Conservation (phyloP, 1,139 yeast genomes). For the Saccharomyces hybrid region DNA sequence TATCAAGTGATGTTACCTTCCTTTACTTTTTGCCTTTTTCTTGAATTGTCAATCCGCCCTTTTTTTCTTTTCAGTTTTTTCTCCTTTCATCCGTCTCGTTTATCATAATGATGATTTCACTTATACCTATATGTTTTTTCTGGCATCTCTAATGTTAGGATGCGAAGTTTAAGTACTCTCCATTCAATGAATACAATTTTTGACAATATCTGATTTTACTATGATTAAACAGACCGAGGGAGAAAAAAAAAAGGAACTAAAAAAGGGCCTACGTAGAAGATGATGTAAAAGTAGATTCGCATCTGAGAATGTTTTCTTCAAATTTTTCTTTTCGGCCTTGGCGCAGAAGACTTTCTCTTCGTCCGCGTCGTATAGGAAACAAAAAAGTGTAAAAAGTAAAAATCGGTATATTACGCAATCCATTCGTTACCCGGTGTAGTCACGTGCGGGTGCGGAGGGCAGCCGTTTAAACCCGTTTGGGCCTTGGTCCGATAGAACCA, state of each 20-base stretch:
- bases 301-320: background rate
- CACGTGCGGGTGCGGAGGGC: background rate
- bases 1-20: background rate
- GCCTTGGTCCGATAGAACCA: background rate
- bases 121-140: slow-evolving; percentile 22
- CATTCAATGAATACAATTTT: slow-evolving; percentile 31
- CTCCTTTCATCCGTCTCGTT: background rate
- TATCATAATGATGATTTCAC: slow-evolving; percentile 23
- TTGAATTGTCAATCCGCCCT: slow-evolving; percentile 1
- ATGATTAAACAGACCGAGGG: background rate
- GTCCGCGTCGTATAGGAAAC: background rate
- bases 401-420: background rate
- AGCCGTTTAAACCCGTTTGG: slow-evolving; percentile 1
- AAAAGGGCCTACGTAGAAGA: background rate
- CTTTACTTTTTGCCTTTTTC: background rate
- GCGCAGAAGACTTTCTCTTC: background rate
- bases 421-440: background rate
- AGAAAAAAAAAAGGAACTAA: background rate
- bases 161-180: slow-evolving; percentile 31
- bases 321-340: background rate
- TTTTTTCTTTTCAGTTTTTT: background rate
- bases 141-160: slow-evolving; percentile 35
- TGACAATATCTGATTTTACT: slow-evolving; percentile 9
- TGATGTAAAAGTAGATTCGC: background rate
- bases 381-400: background rate